Conservation (phyloP, 176 grass and related monocot species). For the Cymbopogon citratus region DNA sequence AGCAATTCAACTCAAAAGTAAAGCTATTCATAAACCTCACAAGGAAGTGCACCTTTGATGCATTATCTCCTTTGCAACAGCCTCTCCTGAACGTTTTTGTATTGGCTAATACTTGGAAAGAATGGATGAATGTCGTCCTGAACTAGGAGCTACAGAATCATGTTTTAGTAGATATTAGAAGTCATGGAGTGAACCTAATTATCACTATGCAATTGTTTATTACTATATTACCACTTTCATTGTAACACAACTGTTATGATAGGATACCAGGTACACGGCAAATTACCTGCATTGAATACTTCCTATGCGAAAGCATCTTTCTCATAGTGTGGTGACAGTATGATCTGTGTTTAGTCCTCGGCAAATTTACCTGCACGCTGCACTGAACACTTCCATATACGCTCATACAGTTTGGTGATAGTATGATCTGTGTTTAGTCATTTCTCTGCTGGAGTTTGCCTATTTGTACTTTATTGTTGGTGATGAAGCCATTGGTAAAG, state of each 20-base stretch:
- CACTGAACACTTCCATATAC: neutral
- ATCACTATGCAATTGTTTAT: slow-evolving; percentile 15
- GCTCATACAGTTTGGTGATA: neutral
- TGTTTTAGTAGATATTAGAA: neutral
- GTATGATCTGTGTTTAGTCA: neutral
- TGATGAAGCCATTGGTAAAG: neutral
- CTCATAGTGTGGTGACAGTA: neutral
- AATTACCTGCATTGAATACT: neutral
- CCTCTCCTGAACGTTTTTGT: neutral
- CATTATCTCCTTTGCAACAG: neutral
- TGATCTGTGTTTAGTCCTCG: neutral
- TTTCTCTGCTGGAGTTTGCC: neutral
- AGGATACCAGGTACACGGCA: neutral
- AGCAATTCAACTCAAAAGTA: slow-evolving; percentile 28
- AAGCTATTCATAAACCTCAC: neutral
- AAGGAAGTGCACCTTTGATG: neutral
- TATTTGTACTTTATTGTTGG: neutral
- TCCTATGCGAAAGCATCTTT: slow-evolving; percentile 1
- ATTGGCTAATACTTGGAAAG: neutral
- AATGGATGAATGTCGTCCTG: neutral
- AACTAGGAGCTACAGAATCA: neutral
- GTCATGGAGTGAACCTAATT: neutral
- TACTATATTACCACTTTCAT: slow-evolving; percentile 5
- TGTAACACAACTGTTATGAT: slow-evolving; percentile 15
- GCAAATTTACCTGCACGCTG: neutral